Evolutionary conservation across 306 rosid genomes (phyloP).

Genomic region (Alnus glutinosa): DNA sequence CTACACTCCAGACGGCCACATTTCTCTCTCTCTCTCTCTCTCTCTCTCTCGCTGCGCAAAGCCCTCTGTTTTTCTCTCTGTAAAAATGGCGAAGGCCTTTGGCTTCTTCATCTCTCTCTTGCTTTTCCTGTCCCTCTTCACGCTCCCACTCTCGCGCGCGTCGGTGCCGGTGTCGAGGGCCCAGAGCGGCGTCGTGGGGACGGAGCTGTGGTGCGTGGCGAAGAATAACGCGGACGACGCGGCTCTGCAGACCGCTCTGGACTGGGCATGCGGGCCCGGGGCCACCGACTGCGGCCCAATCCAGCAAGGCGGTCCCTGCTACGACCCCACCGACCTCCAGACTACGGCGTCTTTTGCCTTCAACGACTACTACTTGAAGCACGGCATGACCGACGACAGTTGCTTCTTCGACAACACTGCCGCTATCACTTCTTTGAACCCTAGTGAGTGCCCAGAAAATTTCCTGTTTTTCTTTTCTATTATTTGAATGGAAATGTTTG

Average conservation of each 20-base stretch:
- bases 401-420: constrained; percentile 75
- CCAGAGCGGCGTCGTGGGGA: constrained; percentile 30
- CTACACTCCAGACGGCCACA: constrained; percentile 18
- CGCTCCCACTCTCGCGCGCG: constrained; percentile 29
- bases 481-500: not conserved
- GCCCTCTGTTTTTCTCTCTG: not conserved
- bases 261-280: constrained; percentile 90
- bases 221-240: constrained; percentile 90
- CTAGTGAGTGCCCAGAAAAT: constrained; percentile 48
- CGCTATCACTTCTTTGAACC: constrained; percentile 74
- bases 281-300: constrained; percentile 79
- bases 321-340: constrained; percentile 55
- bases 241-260: constrained; percentile 63
- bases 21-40: not conserved
- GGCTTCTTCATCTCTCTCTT: constrained; percentile 6
- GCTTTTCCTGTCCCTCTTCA: constrained; percentile 12
- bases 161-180: constrained; percentile 15
- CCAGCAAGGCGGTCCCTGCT: constrained; percentile 80
- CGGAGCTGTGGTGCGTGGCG: constrained; percentile 95
- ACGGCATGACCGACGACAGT: constrained; percentile 70
- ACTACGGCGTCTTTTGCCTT: constrained; percentile 79
- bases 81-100: constrained; percentile 36
- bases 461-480: not conserved
- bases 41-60: not conserved
- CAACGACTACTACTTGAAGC: constrained; percentile 70